A percentile compares a stretch with the other conserved stretches of the same genome.
These are phyloP conservation scores for Laetiporus sulphureus DNA, from an alignment of 1,284 basidiomycete genomes.

Conservation along the genomic window DNA sequence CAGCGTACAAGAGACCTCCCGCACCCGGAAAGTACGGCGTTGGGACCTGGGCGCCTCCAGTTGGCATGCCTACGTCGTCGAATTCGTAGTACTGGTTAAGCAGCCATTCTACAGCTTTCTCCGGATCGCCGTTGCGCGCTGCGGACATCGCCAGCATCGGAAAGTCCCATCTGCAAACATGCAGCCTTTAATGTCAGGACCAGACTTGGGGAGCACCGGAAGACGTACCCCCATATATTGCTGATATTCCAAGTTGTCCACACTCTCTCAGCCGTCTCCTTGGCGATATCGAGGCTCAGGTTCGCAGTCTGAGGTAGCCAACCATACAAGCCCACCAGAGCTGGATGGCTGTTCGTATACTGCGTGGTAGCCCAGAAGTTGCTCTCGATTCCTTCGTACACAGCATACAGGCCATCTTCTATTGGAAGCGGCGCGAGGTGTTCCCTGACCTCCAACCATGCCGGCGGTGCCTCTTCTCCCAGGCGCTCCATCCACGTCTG, in stretches of 20 bases:
- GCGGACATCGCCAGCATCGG: constrained; percentile 59
- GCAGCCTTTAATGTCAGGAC: background rate
- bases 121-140: constrained; percentile 42
- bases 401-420: constrained; percentile 42
- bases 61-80: constrained; percentile 55
- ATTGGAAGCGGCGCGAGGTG: constrained; percentile 44
- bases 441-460: constrained; percentile 39
- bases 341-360: constrained; percentile 53
- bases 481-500: constrained; percentile 40
- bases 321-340: constrained; percentile 48
- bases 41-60: constrained; percentile 50
- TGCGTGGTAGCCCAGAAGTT: constrained; percentile 45
- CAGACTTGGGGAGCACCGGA: background rate
- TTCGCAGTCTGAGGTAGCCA: constrained; percentile 49
- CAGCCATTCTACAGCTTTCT: constrained; percentile 48
- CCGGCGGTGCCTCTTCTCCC: constrained; percentile 32
- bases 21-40: constrained; percentile 58
- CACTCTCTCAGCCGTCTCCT: constrained; percentile 45
- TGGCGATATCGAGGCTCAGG: constrained; percentile 39
- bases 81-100: constrained; percentile 48
- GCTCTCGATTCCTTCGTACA: constrained; percentile 48
- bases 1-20: constrained; percentile 42
- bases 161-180: constrained; percentile 46
- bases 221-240: constrained; percentile 47
- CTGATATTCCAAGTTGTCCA: constrained; percentile 50